Conservation (phyloP, 2,329 filamentous ascomycete species). For the Pyrenochaeta sp. region DNA sequence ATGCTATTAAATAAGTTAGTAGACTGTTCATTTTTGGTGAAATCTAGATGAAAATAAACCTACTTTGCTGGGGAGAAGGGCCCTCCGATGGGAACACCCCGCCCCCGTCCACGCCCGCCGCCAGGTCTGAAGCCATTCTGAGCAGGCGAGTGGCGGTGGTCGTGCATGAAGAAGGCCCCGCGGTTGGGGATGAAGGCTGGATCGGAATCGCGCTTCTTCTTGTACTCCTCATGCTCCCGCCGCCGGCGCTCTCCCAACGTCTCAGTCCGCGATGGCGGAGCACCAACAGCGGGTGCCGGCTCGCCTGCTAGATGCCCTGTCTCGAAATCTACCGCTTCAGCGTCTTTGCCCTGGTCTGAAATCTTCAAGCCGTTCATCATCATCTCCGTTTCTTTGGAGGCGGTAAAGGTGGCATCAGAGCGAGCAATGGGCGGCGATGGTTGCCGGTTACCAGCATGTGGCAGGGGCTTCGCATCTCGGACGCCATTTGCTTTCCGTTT, state of each 20-base stretch:
- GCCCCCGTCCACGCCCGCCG: conserved; percentile 68
- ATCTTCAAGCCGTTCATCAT: conserved; percentile 68
- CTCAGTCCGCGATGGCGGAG: conserved; percentile 55
- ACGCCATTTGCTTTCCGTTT: conserved; percentile 50
- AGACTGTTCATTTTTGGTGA: background rate
- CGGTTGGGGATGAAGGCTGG: conserved; percentile 94
- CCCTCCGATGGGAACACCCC: conserved; percentile 61
- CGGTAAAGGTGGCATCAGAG: conserved; percentile 51
- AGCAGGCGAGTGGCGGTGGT: conserved; percentile 80
- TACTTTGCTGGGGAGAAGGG: conserved; percentile 68
- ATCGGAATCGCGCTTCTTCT: conserved; percentile 85
- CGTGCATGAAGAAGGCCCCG: conserved; percentile 97
- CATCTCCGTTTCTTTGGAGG: conserved; percentile 64
- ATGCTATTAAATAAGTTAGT: conserved; percentile 50
- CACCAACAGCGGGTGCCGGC: conserved; percentile 52
- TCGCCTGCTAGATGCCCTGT: conserved; percentile 47
- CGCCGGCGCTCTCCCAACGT: conserved; percentile 74
- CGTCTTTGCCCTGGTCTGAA: conserved; percentile 50
- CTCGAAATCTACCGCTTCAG: conserved; percentile 62
- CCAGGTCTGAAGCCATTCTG: conserved; percentile 77
- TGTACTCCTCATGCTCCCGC: conserved; percentile 90
- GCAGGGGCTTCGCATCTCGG: conserved; percentile 41
- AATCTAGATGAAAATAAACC: conserved; percentile 36
- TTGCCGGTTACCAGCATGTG: conserved; percentile 38
- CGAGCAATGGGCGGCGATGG: conserved; percentile 48